Base-by-base conservation (phyloP, 441 rosid species). In the Kokia cookei region DNA sequence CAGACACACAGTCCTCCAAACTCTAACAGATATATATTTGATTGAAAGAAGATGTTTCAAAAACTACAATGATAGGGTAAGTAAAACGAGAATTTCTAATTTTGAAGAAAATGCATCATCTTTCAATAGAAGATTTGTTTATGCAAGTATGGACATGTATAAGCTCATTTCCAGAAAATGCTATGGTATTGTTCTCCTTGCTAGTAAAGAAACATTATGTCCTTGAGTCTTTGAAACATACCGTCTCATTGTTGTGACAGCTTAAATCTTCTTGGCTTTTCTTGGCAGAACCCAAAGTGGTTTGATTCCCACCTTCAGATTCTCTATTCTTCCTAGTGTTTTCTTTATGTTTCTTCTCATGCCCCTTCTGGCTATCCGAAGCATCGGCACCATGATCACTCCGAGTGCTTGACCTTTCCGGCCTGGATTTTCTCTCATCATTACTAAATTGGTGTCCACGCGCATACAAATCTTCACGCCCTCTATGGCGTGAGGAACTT, bases 371-470 rank as follows among this genome's bases (percentile, higher is more conserved):
- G 81, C 82, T 89, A 80, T 93, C 96, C 59, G 84, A 81, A 73
- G 80, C 71, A 82, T 82, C 85, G 67, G 50, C 71, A 76, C 87
- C 74, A 69, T 76, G 89, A 69, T 86, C 96, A 80, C 69, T 78
- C 43, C 88, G 93, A 78, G 82, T 62, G 73, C 81, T 80, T 76
- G 93, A 81, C 83, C 86, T 90, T 65, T 92, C 97, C 75, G 83
- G 98, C 84, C 94, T 84, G 59, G 89, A 82, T 85, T 86, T 91
- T 84, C 88, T 91, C 74, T 91, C 99, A 69, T 87, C 91, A n/a
- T 76, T 80, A 70, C 51, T 68, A 74, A 63, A 65, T 76, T 85
- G 90, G 74, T 80, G 86, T 77, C 86, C 85, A 43, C 87, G 91
- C 43, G 78, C 81, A 83, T 86, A 80, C 75, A 78, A 77, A 82